These are phyloP conservation scores for Phytophthora pseudosyringae DNA, from an alignment of 352 stramenopile species.

Conservation along the genomic window DNA sequence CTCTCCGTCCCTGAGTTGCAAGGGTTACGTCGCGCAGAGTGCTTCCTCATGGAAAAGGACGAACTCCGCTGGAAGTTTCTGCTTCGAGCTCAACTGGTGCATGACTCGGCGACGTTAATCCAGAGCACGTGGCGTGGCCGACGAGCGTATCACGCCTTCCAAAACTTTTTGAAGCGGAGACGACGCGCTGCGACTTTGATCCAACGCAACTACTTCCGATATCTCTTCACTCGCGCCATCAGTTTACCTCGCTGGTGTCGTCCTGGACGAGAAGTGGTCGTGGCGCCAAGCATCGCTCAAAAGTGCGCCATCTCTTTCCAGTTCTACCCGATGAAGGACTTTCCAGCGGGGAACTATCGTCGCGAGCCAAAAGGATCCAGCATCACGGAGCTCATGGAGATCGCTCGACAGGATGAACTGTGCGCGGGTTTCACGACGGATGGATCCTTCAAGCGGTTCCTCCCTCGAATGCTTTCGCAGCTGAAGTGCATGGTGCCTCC, in stretches of 20 bases:
- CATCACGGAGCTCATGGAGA: constrained; percentile 58
- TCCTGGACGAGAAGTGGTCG: constrained; percentile 65
- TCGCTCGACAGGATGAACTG: constrained; percentile 69
- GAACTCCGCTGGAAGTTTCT: constrained; percentile 61
- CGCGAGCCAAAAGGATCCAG: constrained; percentile 40
- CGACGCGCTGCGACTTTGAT: constrained; percentile 54
- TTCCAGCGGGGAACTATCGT: constrained; percentile 70
- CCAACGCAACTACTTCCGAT: constrained; percentile 76
- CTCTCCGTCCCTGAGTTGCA: constrained; percentile 42
- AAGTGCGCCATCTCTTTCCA: constrained; percentile 76
- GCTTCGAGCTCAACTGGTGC: constrained; percentile 50
- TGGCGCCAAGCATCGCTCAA: constrained; percentile 64
- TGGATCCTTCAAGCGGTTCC: constrained; percentile 76
- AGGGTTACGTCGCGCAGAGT: constrained; percentile 62
- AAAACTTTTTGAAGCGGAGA: constrained; percentile 37
- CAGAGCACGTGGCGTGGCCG: constrained; percentile 50
- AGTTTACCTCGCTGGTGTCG: constrained; percentile 69
- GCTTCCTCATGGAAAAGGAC: constrained; percentile 72
- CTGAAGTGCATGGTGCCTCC: constrained; percentile 55
- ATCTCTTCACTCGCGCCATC: constrained; percentile 69
- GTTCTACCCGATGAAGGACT: constrained; percentile 81
- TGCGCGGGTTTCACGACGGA: constrained; percentile 79
- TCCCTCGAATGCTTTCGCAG: constrained; percentile 77
- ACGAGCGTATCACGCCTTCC: constrained; percentile 36
- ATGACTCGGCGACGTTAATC: constrained; percentile 52